Base-by-base conservation (phyloP, 1,284 basidiomycete species). In the Ustilago xerochloae region DNA sequence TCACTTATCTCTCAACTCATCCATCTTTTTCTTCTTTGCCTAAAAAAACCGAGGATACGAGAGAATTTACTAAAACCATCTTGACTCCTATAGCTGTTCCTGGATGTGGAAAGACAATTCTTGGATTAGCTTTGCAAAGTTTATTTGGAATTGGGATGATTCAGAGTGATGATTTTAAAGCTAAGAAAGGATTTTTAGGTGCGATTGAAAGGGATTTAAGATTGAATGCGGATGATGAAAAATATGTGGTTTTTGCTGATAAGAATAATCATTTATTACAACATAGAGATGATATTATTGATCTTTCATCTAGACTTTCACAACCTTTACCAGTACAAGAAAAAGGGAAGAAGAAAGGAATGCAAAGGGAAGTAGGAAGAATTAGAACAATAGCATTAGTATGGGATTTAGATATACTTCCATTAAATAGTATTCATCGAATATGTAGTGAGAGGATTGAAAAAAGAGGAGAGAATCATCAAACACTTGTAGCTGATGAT, bases 81-180 rank as follows among this genome's bases (percentile, higher is more conserved):
- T 89, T 99, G 57, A 87, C 94, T 0, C 94, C 97, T 0, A 86
- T 98, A 18, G 94, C 94, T 3, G 89, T 98, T 43, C 96, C 94
- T 22, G 95, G 96, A 3, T 93, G 91, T 82, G 96, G 95, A 91
- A 99, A 99, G 87, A 99, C 97, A 0, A 86, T 91, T 0, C 87
- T 99, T 10, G 88, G 92, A 0, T 86, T 97, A 5, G 93, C 94
- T 0, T 88, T 99, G 2, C 72, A 87, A 1, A 87, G 90, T 60
- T 87, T 99, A 0, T 97, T 94, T 77, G 92, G 87, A 0, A 94
- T 98, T 81, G 93, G 91, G 0, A 74, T 78, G 20, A 65, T 68
- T 0, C 96, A 99, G 83, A 93, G 91, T 79, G 97, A 99, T 84
- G 93, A 98, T 79, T 88, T 97, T 5, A 87, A 88, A 41, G 88